Evolutionary conservation across 169 alveolate species (phyloP), one percentile per base, ranked within the genome.

Genomic region (Plasmodium knowlesi): DNA sequence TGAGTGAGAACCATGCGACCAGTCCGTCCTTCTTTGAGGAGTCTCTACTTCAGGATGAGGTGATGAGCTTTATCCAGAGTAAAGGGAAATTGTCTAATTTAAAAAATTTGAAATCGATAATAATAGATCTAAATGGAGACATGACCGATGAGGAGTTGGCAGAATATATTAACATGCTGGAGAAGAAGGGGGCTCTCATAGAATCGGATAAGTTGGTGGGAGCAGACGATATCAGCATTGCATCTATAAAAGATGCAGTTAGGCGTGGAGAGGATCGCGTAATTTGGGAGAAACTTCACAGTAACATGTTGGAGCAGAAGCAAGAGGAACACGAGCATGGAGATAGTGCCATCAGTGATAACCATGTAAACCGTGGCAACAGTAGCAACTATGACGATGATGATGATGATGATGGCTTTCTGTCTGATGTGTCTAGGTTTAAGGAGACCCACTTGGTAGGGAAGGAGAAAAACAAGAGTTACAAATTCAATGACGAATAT

Each of bases 201-300:
- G 94, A 88, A 79, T 80, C 94, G 0, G 94, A 88, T 43, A 61
- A 88, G 81, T 54, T 88, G 46, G 89, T 88, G 28, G 89, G 94
- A 14, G 94, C 90, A 5, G 94, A 88, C 53, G 46, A 54, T 43
- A 39, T 88, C 34, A 78, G 82, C 82, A 8, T 88, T 39, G 22
- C 43, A n/a, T 19, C 71, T 53, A 39, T 88, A 14, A 88, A 72
- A 57, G 94, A 88, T 8, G 88, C 94, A 25, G 57, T 88, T 30
- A 88, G 39, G 81, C 79, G 83, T 78, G 94, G 94, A 5, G 89
- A 70, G 14, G 39, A 41, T 22, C 4, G 34, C 46, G 25, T 88
- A 9, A 16, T 79, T 78, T 43, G 54, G 28, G 81, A 57, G 25
- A 30, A 88, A n/a, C 30, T 54, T 2, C 39, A 54, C 12, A 50